Percentiles rank a stretch among this genome's conserved stretches.
These are phyloP conservation scores for Pseudomicrostroma phylloplanum DNA, from an alignment of 1,284 basidiomycete species.

Conservation along the genomic window DNA sequence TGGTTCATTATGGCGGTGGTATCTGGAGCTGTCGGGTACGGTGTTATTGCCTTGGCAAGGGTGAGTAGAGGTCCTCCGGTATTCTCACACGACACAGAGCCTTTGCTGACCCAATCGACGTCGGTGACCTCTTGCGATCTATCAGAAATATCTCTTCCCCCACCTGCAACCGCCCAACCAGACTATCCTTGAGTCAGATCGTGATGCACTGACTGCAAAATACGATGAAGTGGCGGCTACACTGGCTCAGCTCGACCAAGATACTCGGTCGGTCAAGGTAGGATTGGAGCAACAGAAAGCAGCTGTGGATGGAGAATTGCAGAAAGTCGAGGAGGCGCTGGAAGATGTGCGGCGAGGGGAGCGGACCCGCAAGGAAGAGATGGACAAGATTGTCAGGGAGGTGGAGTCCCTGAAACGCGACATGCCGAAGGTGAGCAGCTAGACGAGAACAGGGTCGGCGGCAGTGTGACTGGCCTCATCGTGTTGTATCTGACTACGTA, in stretches of 20 bases:
- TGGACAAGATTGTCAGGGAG: slow-evolving; percentile 65
- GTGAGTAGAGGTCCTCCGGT: slow-evolving; percentile 53
- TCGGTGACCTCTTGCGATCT: slow-evolving; percentile 3
- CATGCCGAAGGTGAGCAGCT: slow-evolving; percentile 68
- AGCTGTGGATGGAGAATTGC: slow-evolving; percentile 68
- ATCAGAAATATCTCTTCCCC: slow-evolving; percentile 81
- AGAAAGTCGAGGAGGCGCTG: slow-evolving; percentile 73
- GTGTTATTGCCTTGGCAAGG: slow-evolving; percentile 75
- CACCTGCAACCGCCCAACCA: slow-evolving; percentile 82
- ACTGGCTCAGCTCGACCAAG: slow-evolving; percentile 68
- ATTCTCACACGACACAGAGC: not conserved
- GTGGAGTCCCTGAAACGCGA: slow-evolving; percentile 70
- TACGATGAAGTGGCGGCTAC: slow-evolving; percentile 80
- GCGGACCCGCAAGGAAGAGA: slow-evolving; percentile 72
- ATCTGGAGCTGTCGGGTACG: slow-evolving; percentile 81
- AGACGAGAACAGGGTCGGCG: not conserved
- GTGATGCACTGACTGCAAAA: slow-evolving; percentile 75
- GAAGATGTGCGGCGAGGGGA: slow-evolving; percentile 72
- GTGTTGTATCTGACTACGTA: not conserved
- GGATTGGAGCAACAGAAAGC: slow-evolving; percentile 77
- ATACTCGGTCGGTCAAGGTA: slow-evolving; percentile 65
- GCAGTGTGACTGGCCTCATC: no score
- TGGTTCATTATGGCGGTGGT: slow-evolving; percentile 76
- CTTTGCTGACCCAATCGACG: not conserved
- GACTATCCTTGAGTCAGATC: slow-evolving; percentile 82